Conservation (phyloP, 208 protist species). For the Kentomonas sorsogonicus region DNA sequence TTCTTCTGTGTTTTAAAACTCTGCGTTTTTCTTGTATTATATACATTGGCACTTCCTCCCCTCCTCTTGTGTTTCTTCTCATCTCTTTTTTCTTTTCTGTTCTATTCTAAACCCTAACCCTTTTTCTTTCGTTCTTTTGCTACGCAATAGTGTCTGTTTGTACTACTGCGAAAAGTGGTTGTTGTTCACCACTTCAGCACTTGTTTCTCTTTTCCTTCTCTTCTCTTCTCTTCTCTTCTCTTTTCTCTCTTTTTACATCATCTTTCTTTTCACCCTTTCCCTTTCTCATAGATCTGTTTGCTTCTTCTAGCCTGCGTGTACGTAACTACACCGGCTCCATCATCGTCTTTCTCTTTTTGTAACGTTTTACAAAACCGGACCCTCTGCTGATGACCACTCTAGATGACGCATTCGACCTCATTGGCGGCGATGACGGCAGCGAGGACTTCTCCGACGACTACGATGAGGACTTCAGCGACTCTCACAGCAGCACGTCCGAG, state of each 20-base stretch:
- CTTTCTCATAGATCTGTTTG: neutral
- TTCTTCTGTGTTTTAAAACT: neutral
- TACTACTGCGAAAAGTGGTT: neutral
- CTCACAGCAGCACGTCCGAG: too few species aligned
- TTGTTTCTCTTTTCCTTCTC: neutral
- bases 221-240: neutral
- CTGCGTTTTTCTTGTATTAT: slow-evolving; percentile 3
- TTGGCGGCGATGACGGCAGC: too few species aligned
- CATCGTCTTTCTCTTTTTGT: neutral
- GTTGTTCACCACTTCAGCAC: neutral
- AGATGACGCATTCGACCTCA: too few species aligned
- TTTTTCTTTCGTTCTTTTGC: neutral
- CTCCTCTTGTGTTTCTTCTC: slow-evolving; percentile 5
- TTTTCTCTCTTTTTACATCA: neutral
- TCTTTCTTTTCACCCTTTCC: neutral
- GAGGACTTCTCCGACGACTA: too few species aligned
- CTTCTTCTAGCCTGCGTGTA: neutral
- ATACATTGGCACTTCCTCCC: too few species aligned
- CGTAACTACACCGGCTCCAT: neutral
- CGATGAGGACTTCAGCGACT: too few species aligned
- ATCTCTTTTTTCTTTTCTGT: slow-evolving; percentile 3
- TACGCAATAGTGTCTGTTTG: neutral
- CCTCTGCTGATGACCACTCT: too few species aligned
- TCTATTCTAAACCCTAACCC: neutral
- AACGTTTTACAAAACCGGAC: too few species aligned